phyloP scores from a whole-genome alignment of 805 yeast genomes.

The Metschnikowia gruessii region DNA sequence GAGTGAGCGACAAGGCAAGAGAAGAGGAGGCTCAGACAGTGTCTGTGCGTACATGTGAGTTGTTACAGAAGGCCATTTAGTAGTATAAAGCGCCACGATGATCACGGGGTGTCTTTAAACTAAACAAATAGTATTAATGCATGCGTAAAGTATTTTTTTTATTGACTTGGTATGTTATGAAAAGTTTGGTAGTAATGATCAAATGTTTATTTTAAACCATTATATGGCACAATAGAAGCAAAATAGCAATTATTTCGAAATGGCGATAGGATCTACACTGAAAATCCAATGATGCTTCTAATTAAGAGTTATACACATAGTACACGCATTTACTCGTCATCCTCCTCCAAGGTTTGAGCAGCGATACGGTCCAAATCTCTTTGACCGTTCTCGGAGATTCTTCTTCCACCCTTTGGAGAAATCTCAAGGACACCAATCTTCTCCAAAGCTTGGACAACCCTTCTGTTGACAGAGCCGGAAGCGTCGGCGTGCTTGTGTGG shows the following conservation, averaged over 20 bases:
- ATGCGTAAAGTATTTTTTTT: no score
- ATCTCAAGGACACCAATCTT: slow-evolving; percentile 96
- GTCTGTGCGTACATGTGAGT: background rate
- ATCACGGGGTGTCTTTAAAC: no score
- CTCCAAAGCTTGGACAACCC: slow-evolving; percentile 95
- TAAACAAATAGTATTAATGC: no score
- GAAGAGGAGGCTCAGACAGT: slow-evolving; percentile 21
- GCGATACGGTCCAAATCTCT: slow-evolving; percentile 99
- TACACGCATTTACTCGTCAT: slow-evolving; percentile 45
- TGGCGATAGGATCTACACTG: background rate
- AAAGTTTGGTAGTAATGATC: background rate
- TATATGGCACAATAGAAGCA: background rate
- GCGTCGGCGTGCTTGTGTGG: slow-evolving; percentile 99
- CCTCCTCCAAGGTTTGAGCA: slow-evolving; percentile 95
- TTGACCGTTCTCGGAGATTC: slow-evolving; percentile 98
- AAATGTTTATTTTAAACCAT: no score
- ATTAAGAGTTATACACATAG: slow-evolving; percentile 20
- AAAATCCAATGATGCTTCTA: slow-evolving; percentile 15
- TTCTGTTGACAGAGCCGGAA: slow-evolving; percentile 99
- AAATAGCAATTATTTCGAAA: background rate
- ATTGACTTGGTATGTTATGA: no score
- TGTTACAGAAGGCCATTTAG: slow-evolving; percentile 1
- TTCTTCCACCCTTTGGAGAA: slow-evolving; percentile 98
- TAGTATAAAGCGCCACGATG: no score
- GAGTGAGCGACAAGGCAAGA: slow-evolving; percentile 37